Conservation (phyloP, 2,329 filamentous ascomycete genomes). For the Lachnellula willkommii region DNA sequence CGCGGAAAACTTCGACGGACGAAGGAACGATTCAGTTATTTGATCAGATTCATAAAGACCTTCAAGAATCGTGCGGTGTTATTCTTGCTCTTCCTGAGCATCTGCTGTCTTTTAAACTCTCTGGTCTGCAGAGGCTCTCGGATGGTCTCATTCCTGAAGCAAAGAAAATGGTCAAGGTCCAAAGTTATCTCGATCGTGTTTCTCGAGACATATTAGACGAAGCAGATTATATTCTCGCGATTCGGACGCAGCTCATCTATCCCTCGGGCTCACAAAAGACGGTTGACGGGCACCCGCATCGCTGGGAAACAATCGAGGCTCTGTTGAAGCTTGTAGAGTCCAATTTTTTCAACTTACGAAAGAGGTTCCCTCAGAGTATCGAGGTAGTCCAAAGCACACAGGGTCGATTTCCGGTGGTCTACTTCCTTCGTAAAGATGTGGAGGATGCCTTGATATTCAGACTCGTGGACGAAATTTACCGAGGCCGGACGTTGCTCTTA, state of each 20-base stretch:
- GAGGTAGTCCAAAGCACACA: constrained; percentile 35
- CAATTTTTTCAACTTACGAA: constrained; percentile 32
- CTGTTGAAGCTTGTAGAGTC: constrained; percentile 30
- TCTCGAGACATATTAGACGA: constrained; percentile 50
- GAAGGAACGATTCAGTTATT: constrained; percentile 31
- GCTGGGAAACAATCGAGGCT: constrained; percentile 32
- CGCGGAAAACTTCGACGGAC: constrained; percentile 36
- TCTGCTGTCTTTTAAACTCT: constrained; percentile 48
- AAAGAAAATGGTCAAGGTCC: constrained; percentile 38
- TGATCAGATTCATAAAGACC: constrained; percentile 35
- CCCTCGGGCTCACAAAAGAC: constrained; percentile 34
- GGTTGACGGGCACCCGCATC: constrained; percentile 35
- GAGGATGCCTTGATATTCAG: constrained; percentile 32
- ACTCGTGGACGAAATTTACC: constrained; percentile 33
- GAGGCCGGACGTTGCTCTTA: constrained; percentile 24
- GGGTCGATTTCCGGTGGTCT: constrained; percentile 42
- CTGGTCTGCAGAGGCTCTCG: constrained; percentile 42
- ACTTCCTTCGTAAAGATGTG: constrained; percentile 40
- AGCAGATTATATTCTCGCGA: constrained; percentile 37
- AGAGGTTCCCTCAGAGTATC: constrained; percentile 37
- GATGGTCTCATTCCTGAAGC: constrained; percentile 37
- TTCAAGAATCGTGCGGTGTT: constrained; percentile 36
- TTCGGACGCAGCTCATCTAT: constrained; percentile 39
- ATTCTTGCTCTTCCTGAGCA: constrained; percentile 49
- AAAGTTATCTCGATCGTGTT: constrained; percentile 39